Evolutionary conservation across 2,329 filamentous ascomycete genomes (phyloP).

Genomic region (Fusarium tupiense): DNA sequence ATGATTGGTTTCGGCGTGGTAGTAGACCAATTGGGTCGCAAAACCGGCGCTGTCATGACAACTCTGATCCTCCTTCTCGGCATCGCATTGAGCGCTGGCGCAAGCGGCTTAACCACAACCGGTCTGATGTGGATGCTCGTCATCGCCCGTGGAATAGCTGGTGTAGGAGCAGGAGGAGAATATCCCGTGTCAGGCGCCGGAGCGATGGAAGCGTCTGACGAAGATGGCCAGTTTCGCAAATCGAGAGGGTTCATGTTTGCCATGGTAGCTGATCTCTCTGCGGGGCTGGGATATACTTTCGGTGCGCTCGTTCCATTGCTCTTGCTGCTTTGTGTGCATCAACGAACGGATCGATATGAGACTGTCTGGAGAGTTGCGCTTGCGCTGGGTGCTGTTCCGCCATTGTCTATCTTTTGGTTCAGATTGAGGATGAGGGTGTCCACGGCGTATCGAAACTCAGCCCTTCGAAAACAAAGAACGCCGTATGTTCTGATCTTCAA

Average conservation of each 20-base stretch:
- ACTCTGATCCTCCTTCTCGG: neutral
- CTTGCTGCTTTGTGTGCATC: neutral
- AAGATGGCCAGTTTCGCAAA: slow-evolving; percentile 7
- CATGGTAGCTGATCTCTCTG: slow-evolving; percentile 6
- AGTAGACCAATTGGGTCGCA: slow-evolving; percentile 5
- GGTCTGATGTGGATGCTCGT: slow-evolving; percentile 10
- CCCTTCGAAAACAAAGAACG: neutral
- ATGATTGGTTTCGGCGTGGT: slow-evolving; percentile 4
- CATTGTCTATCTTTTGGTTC: slow-evolving; percentile 8
- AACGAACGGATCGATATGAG: neutral
- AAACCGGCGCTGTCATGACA: slow-evolving; percentile 7
- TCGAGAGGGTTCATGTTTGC: slow-evolving; percentile 11
- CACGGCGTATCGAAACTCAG: neutral
- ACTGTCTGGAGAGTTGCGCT: neutral
- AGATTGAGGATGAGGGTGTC: slow-evolving; percentile 6
- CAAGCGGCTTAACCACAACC: neutral
- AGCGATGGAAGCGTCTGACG: neutral
- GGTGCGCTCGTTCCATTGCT: neutral
- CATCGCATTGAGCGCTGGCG: neutral
- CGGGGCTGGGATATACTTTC: neutral
- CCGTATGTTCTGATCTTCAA: neutral
- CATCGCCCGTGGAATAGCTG: slow-evolving; percentile 9
- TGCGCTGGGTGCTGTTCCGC: neutral
- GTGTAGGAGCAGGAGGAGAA: neutral
- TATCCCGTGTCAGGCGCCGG: slow-evolving; percentile 6